Evolutionary conservation across 75 land plant genomes (phyloP).

Genomic region (Picea sitchensis): DNA sequence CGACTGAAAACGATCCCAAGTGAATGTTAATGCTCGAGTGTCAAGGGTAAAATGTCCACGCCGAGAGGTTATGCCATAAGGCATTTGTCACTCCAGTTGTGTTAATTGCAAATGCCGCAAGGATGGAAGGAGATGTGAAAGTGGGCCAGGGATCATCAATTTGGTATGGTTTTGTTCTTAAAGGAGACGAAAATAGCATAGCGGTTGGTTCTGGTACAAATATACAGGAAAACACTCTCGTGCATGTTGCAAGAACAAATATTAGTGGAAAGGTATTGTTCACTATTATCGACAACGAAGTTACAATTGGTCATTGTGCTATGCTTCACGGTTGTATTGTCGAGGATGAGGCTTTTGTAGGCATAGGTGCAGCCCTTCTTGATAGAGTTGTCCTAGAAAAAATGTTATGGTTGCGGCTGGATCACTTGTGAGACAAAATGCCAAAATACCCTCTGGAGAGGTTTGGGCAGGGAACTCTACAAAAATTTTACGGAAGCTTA

Average conservation of each 20-base stretch:
- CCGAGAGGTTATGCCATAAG: too few species aligned
- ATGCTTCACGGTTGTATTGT: constrained; percentile 31
- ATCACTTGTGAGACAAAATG: constrained; percentile 21
- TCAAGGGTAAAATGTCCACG: too few species aligned
- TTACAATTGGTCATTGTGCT: constrained; percentile 36
- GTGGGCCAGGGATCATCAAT: too few species aligned
- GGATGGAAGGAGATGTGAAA: too few species aligned
- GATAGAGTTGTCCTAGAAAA: constrained; percentile 25
- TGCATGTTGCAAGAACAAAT: constrained; percentile 51
- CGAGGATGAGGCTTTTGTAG: constrained; percentile 27
- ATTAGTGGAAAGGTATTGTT: constrained; percentile 42
- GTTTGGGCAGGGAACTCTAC: constrained; percentile 95
- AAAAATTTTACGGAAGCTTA: constrained; percentile 84
- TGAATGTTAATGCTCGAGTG: too few species aligned
- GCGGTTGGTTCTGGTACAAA: constrained; percentile 44
- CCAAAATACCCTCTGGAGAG: constrained; percentile 24
- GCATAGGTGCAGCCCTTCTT: constrained; percentile 27
- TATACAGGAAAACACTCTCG: constrained; percentile 53
- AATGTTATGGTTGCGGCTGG: constrained; percentile 30
- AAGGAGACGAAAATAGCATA: constrained; percentile 36
- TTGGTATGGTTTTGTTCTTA: too few species aligned
- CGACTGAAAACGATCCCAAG: too few species aligned
- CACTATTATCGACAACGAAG: constrained; percentile 42
- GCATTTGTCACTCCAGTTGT: too few species aligned
- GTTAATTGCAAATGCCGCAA: too few species aligned